phyloP scores from a whole-genome alignment of 2,329 filamentous ascomycete genomes.

The Phialophora verrucosa region DNA sequence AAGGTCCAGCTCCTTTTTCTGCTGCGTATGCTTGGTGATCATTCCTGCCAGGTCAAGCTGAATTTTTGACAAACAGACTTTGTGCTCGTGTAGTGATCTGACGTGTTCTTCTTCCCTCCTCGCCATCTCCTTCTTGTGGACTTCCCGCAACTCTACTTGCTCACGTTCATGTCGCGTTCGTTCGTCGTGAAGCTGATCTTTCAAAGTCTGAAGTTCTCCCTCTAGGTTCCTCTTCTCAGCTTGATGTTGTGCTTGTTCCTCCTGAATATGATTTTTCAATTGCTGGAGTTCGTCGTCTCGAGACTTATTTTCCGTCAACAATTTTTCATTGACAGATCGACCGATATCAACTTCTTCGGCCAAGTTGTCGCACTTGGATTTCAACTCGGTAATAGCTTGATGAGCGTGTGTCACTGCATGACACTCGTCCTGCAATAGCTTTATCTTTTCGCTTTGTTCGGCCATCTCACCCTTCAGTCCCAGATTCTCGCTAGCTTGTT shows the following conservation, averaged over 20 bases:
- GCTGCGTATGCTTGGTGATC: conserved; percentile 36
- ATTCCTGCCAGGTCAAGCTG: conserved; percentile 37
- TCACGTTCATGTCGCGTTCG: conserved; percentile 38
- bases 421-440: conserved; percentile 43
- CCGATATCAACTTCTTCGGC: conserved; percentile 43
- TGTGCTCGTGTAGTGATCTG: conserved; percentile 28
- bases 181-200: conserved; percentile 44
- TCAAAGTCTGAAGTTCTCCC: conserved; percentile 44
- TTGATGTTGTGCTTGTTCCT: conserved; percentile 46
- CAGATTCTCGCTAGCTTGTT: conserved; percentile 36
- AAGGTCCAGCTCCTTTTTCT: conserved; percentile 34
- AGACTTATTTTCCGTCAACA: conserved; percentile 46
- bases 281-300: conserved; percentile 47
- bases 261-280: conserved; percentile 42
- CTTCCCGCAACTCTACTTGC: conserved; percentile 18
- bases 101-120: conserved; percentile 27
- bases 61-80: conserved; percentile 29
- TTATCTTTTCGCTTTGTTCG: conserved; percentile 28
- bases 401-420: conserved; percentile 42
- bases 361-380: conserved; percentile 40
- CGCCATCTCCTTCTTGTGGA: conserved; percentile 16
- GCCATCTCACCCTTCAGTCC: conserved; percentile 30
- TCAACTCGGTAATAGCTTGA: conserved; percentile 49
- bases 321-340: conserved; percentile 47
- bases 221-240: conserved; percentile 46